These are phyloP conservation scores for Penicillium sp. DNA, from an alignment of 2,329 filamentous ascomycete species.

Conservation along the genomic window DNA sequence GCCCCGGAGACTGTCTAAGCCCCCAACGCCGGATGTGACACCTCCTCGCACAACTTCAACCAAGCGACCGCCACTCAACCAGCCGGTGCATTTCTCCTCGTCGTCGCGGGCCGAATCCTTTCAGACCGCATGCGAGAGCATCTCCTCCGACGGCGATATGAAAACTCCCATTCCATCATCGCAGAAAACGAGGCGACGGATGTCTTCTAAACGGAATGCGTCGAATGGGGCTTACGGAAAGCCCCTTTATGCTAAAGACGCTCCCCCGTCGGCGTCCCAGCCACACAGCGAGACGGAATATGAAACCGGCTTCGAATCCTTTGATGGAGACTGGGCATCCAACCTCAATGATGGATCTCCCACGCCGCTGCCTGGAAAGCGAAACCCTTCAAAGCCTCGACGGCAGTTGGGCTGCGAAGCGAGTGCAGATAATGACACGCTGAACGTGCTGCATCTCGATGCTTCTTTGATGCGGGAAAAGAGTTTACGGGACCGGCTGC, in stretches of 20 bases:
- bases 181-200: slow-evolving; percentile 18
- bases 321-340: slow-evolving; percentile 58
- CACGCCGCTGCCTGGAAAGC: slow-evolving; percentile 14
- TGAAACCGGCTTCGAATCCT: slow-evolving; percentile 51
- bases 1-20: slow-evolving; percentile 63
- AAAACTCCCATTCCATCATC: slow-evolving; percentile 29
- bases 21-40: slow-evolving; percentile 72
- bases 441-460: slow-evolving; percentile 21
- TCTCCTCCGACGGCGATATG: slow-evolving; percentile 60
- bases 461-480: slow-evolving; percentile 27
- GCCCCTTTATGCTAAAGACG: slow-evolving; percentile 9
- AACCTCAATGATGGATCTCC: slow-evolving; percentile 16
- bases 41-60: slow-evolving; percentile 56
- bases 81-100: slow-evolving; percentile 56
- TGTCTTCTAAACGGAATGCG: slow-evolving; percentile 22
- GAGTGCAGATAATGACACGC: slow-evolving; percentile 1
- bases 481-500: slow-evolving; percentile 34
- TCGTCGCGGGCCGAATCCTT: slow-evolving; percentile 68
- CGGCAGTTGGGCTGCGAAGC: slow-evolving; percentile 1
- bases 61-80: slow-evolving; percentile 42
- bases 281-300: slow-evolving; percentile 22
- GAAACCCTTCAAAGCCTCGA: slow-evolving; percentile 7
- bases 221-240: slow-evolving; percentile 43
- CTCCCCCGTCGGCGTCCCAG: slow-evolving; percentile 10
- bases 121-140: slow-evolving; percentile 65